Evolutionary conservation across 2,329 filamentous ascomycete genomes (phyloP).

Genomic region (Apiospora pterosperma): DNA sequence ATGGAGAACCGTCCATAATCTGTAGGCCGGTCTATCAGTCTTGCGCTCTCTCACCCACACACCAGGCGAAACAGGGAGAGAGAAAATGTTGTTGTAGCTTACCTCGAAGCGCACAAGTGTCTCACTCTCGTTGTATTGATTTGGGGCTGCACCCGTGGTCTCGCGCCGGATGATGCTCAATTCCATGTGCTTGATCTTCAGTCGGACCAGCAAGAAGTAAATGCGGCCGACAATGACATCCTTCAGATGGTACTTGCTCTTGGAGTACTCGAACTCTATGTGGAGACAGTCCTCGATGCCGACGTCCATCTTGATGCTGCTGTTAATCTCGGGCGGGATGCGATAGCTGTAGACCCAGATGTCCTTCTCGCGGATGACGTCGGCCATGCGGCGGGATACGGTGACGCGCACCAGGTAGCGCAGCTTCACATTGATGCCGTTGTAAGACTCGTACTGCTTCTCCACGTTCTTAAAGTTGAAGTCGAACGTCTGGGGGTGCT

Average conservation of each 20-base stretch:
- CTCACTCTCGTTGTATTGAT: conserved; percentile 99
- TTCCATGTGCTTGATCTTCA: conserved; percentile 99
- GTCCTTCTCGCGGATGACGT: conserved; percentile 98
- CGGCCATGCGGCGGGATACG: conserved; percentile 93
- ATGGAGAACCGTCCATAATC: conserved; percentile 99
- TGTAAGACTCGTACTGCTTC: conserved; percentile 99
- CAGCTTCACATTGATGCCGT: conserved; percentile 98
- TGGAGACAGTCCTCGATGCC: conserved; percentile 98
- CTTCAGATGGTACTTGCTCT: conserved; percentile 98
- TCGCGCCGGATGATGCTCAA: conserved; percentile 95
- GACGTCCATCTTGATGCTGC: conserved; percentile 99
- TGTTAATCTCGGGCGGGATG: conserved; percentile 97
- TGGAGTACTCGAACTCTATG: conserved; percentile 99
- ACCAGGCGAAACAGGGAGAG: neutral
- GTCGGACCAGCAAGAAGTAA: conserved; percentile 92
- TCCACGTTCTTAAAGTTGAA: conserved; percentile 99
- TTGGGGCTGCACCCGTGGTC: conserved; percentile 92
- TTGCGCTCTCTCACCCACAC: neutral
- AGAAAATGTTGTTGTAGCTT: conserved; percentile 16
- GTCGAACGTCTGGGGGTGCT: conserved; percentile 97
- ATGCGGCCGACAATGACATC: conserved; percentile 98
- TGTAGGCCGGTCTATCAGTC: conserved; percentile 26
- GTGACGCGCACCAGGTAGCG: conserved; percentile 98
- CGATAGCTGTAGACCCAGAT: conserved; percentile 99
- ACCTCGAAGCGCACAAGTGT: conserved; percentile 95